Evolutionary conservation across 2,329 filamentous ascomycete genomes (phyloP), one percentile per base, ranked within the genome.

Genomic region (Immersiporthe knoxdaviesiana): DNA sequence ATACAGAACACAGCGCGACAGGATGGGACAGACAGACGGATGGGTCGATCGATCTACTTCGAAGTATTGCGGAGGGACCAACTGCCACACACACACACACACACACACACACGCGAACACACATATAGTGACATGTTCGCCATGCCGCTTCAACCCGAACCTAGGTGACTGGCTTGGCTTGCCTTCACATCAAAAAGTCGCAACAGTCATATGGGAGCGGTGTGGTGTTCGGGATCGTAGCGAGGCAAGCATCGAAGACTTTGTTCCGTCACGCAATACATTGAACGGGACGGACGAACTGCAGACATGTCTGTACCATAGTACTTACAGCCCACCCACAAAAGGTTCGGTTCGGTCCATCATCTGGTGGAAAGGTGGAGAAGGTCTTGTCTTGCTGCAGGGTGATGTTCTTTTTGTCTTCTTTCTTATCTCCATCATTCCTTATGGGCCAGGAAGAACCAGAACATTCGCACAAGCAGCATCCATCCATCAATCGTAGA

Each of bases 161-260:
- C 16, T 14, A 50, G n/a, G 2, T 32, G 63, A 32, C 63, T 65
- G 35, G n/a, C n/a, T 30, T 35, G 35, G 4, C 8, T 1, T 44
- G 16, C 4, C 47, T 35, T 65, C 32, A 24, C 47, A 21, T 35
- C 52, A 24, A 52, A 52, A 44, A 10, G 63, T 65, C 39, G 63
- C 50, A 30, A 58, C n/a, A 52, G n/a, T 65, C 63, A 30, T 65
- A 35, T 44, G 63, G 16, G n/a, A 41, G 63, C 18, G 50, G 50
- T 58, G n/a, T 32, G 63, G 21, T 27, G 52, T 24, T 24, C 4
- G 27, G 24, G 56, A 35, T n/a, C 3, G n/a, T 30, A 14, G 24
- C 41, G 63, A 58, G 18, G 63, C 63, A 65, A 65, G 32, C n/a
- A 37, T 39, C 50, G 47, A 47, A 50, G 50, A 24, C 32, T 21